phyloP scores from a whole-genome alignment of 2,329 filamentous ascomycete genomes.

The Ascochyta fabae region DNA sequence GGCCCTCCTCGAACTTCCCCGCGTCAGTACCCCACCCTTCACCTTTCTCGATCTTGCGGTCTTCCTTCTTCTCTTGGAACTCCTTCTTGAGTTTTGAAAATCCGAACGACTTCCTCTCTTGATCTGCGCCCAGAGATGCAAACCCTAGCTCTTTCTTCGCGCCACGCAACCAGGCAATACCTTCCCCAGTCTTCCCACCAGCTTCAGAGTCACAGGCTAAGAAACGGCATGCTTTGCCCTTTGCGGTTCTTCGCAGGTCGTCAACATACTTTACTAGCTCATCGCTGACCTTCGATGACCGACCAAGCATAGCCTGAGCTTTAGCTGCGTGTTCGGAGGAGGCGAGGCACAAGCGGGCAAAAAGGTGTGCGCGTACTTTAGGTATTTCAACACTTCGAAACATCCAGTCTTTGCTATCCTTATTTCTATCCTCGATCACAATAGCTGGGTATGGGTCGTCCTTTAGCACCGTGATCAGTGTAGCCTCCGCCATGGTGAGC shows the following conservation, averaged over 20 bases:
- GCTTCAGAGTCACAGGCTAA: constrained; percentile 89
- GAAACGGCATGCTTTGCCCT: constrained; percentile 87
- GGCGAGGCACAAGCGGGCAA: constrained; percentile 84
- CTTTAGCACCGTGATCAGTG: constrained; percentile 86
- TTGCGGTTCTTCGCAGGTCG: constrained; percentile 74
- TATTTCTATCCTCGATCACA: constrained; percentile 81
- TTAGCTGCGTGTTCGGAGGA: constrained; percentile 86
- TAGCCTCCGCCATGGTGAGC: constrained; percentile 84
- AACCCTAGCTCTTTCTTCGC: constrained; percentile 78
- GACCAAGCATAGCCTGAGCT: constrained; percentile 62
- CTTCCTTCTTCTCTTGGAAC: constrained; percentile 78
- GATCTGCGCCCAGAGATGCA: constrained; percentile 47
- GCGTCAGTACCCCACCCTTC: constrained; percentile 80
- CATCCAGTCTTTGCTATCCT: constrained; percentile 94
- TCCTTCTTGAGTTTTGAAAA: constrained; percentile 73
- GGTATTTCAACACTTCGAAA: constrained; percentile 86
- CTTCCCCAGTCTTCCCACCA: constrained; percentile 79
- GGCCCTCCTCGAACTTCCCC: constrained; percentile 80
- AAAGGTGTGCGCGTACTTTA: constrained; percentile 86
- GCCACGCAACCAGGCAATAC: constrained; percentile 83
- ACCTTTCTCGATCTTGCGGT: constrained; percentile 77
- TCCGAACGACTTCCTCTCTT: constrained; percentile 59
- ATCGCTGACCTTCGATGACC: constrained; percentile 62
- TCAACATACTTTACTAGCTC: constrained; percentile 75
- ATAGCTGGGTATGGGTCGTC: constrained; percentile 90